Base-by-base conservation (phyloP, 2,329 filamentous ascomycete species). In the Cytospora paraplurivora region DNA sequence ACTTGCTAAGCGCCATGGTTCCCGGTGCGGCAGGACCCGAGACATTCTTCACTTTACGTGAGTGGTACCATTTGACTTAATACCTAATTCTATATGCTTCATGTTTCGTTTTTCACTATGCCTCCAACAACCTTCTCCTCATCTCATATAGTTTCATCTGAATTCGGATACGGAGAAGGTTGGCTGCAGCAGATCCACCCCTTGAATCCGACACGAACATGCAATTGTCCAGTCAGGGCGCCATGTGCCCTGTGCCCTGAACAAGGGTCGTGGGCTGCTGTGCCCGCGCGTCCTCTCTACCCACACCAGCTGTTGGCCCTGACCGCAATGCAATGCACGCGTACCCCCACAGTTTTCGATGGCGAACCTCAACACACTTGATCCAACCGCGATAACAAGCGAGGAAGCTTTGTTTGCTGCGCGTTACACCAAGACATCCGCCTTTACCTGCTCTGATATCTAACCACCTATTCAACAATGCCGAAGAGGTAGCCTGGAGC, bases 401-500 rank as follows among this genome's bases (percentile, higher is more conserved):
- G 44, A 21, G 21, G 44, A 7, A 47, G n/a, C 44, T 47, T 47
- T 21, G 10, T 11, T 47, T 47, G 21, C 44, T 12, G 19, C n/a
- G n/a, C 13, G 44, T 47, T 47, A 47, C 44, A 47, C 44, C 44
- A 47, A 47, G n/a, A 7, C 7, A 47, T 21, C 44, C 8, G n/a
- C n/a, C 6, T 47, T 21, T 6, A 3, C 44, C 21, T 47, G 44
- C 19, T 47, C n/a, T 11, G 21, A 13, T n/a, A 41, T 7, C 15
- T 8, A 19, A 19, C 17, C 15, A 7, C 17, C 2, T 21, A 19
- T 10, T 21, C 51, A 62, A 63, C 60, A 44, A 66, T 66, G 62
- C 62, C 59, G 64, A 60, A 57, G 41, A 62, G 51, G 56, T 59
- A 63, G 59, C 53, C 56, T 41, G 41, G 47, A 49, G 33, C 38